Percentiles rank a stretch among this genome's conserved stretches.
Conservation (phyloP, 2,329 filamentous ascomycete species). For the Pseudonectria foliicola region DNA sequence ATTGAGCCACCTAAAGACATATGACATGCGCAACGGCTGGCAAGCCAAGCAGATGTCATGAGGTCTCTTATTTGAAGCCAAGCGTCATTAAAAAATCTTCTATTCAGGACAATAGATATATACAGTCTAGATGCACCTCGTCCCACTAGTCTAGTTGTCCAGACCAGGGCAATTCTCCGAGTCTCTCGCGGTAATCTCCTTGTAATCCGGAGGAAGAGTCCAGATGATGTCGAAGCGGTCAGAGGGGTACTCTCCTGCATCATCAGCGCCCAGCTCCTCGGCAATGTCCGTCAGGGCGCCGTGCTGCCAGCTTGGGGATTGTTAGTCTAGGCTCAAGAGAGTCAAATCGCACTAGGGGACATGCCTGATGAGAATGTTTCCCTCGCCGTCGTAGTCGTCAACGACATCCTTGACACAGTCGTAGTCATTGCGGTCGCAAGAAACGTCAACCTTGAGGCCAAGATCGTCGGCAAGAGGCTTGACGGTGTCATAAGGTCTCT, state of each 20-base stretch:
- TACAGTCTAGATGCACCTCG: too few relatives aligned
- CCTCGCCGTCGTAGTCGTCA: slow-evolving; percentile 36
- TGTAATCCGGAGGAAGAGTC: slow-evolving; percentile 46
- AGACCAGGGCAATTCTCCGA: slow-evolving; percentile 49
- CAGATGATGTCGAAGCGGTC: slow-evolving; percentile 49
- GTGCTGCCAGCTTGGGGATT: slow-evolving; percentile 48
- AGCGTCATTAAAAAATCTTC: too few relatives aligned
- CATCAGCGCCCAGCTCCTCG: slow-evolving; percentile 40
- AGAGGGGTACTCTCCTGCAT: slow-evolving; percentile 43
- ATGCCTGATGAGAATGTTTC: slow-evolving; percentile 53
- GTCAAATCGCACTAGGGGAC: background rate
- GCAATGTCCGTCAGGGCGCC: slow-evolving; percentile 44
- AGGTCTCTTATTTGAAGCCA: too few relatives aligned
- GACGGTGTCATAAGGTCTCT: slow-evolving; percentile 51
- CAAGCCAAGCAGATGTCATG: too few relatives aligned
- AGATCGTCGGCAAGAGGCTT: slow-evolving; percentile 48
- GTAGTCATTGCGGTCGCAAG: slow-evolving; percentile 48
- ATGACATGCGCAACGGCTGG: too few relatives aligned
- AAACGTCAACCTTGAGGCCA: slow-evolving; percentile 46
- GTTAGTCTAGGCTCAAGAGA: background rate
- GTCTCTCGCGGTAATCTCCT: slow-evolving; percentile 34
- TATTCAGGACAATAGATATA: too few relatives aligned
- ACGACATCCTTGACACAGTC: slow-evolving; percentile 47
- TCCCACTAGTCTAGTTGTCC: slow-evolving; percentile 25
- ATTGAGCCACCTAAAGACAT: too few relatives aligned